A percentile compares a stretch with the other conserved stretches of the same genome.
Evolutionary conservation across 2,329 filamentous ascomycete species (phyloP).

Genomic region (Lecanoromycetidae sp.): DNA sequence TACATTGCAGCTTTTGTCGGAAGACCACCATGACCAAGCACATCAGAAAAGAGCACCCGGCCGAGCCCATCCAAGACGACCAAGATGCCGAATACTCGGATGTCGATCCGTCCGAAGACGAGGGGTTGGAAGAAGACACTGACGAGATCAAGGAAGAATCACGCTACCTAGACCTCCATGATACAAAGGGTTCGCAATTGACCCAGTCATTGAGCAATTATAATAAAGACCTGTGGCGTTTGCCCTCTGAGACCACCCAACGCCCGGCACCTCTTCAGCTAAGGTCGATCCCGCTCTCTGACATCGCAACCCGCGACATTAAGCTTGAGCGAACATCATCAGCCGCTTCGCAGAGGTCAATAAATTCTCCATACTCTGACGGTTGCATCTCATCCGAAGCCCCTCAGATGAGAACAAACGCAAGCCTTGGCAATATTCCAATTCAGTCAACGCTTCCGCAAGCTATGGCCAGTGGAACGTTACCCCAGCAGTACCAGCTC

Average conservation of each 20-base stretch:
- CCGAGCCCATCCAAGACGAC: slow-evolving; percentile 12
- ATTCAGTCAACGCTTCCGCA: slow-evolving; percentile 3
- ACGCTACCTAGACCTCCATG: neutral
- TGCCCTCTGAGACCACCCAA: slow-evolving; percentile 15
- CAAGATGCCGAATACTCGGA: slow-evolving; percentile 15
- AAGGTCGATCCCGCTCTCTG: slow-evolving; percentile 2
- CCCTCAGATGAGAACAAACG: slow-evolving; percentile 1
- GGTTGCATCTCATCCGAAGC: neutral
- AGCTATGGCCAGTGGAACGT: neutral
- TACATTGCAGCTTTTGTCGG: slow-evolving; percentile 48
- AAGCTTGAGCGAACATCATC: slow-evolving; percentile 16
- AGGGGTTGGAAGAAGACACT: slow-evolving; percentile 11
- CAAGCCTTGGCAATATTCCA: neutral
- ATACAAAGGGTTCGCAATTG: slow-evolving; percentile 6
- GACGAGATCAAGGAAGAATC: slow-evolving; percentile 8
- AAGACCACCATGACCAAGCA: slow-evolving; percentile 45
- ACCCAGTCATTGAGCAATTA: slow-evolving; percentile 9
- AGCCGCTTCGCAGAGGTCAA: slow-evolving; percentile 6
- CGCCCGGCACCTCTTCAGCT: neutral
- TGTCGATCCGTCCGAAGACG: slow-evolving; percentile 16
- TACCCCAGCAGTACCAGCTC: neutral
- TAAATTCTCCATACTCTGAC: slow-evolving; percentile 3
- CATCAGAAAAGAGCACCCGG: slow-evolving; percentile 17
- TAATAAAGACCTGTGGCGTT: slow-evolving; percentile 13
- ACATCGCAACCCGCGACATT: slow-evolving; percentile 7